Evolutionary conservation across 176 grass and related monocot species (phyloP).

Genomic region (Typha latifolia): DNA sequence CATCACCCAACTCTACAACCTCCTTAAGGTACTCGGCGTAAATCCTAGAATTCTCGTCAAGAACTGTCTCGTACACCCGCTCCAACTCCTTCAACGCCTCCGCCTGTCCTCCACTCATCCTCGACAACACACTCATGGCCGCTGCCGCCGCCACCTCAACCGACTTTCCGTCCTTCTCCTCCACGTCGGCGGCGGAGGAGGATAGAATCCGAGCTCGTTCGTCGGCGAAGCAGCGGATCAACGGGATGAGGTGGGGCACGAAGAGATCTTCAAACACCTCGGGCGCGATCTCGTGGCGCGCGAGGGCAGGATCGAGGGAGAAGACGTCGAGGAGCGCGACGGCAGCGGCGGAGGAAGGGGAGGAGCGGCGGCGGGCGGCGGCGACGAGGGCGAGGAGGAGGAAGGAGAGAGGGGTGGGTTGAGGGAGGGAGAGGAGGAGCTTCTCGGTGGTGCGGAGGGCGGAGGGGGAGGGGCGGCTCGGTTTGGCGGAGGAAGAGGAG

Average conservation of each 20-base stretch:
- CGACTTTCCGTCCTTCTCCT: slow-evolving; percentile 11
- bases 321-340: slow-evolving; percentile 49
- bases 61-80: slow-evolving; percentile 40
- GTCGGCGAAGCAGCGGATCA: slow-evolving; percentile 47
- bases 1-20: slow-evolving; percentile 31
- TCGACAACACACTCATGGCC: slow-evolving; percentile 48
- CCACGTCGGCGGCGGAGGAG: slow-evolving; percentile 2
- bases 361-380: slow-evolving; percentile 9
- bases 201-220: slow-evolving; percentile 32
- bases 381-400: slow-evolving; percentile 43
- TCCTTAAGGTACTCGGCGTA: slow-evolving; percentile 48
- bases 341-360: slow-evolving; percentile 21
- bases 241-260: slow-evolving; percentile 44
- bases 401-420: slow-evolving; percentile 23
- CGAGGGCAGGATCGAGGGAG: slow-evolving; percentile 42
- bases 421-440: slow-evolving; percentile 27
- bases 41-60: slow-evolving; percentile 43
- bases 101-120: slow-evolving; percentile 54
- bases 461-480: slow-evolving; percentile 19
- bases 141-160: slow-evolving; percentile 27
- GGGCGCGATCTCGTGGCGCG: slow-evolving; percentile 49
- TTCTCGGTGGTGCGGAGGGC: slow-evolving; percentile 46
- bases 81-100: slow-evolving; percentile 45
- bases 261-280: slow-evolving; percentile 57
- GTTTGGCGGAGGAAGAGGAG: neutral